A percentile compares a stretch with the other conserved stretches of the same genome.
Evolutionary conservation across 495 filamentous ascomycete genomes (phyloP).

Genomic region (Letharia columbiana): DNA sequence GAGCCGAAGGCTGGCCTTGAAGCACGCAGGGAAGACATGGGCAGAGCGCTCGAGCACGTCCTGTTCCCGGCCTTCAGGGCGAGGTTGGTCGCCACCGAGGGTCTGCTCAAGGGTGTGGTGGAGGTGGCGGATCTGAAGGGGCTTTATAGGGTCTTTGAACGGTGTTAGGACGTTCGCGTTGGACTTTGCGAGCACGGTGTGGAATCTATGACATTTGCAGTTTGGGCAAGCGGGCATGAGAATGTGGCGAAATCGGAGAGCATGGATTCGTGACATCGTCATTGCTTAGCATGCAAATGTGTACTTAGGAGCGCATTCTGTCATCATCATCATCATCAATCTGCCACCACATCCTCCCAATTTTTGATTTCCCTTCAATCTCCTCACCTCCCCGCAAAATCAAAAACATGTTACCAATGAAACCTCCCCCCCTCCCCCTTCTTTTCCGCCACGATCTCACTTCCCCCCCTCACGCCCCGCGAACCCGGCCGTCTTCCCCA

Average conservation of each 20-base stretch:
- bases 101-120: conserved; percentile 66
- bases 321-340: background rate
- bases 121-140: conserved; percentile 94
- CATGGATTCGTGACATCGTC: background rate
- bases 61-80: conserved; percentile 84
- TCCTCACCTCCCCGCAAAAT: background rate
- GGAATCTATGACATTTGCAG: background rate
- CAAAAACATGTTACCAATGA: background rate
- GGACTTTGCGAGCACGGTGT: background rate
- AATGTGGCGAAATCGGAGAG: background rate
- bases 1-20: conserved; percentile 45
- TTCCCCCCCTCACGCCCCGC: background rate
- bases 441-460: background rate
- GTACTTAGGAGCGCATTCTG: background rate
- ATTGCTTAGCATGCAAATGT: conserved; percentile 1
- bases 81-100: conserved; percentile 73
- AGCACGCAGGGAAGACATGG: conserved; percentile 55
- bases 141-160: conserved; percentile 93
- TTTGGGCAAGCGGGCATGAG: background rate
- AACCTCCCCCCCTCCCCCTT: background rate
- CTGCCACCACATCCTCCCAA: background rate
- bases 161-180: conserved; percentile 51
- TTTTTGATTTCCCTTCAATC: background rate
- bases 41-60: conserved; percentile 65
- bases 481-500: background rate